Evolutionary conservation across 2,329 filamentous ascomycete genomes (phyloP), one percentile per base, ranked within the genome.

Genomic region (Fonsecaea erecta): DNA sequence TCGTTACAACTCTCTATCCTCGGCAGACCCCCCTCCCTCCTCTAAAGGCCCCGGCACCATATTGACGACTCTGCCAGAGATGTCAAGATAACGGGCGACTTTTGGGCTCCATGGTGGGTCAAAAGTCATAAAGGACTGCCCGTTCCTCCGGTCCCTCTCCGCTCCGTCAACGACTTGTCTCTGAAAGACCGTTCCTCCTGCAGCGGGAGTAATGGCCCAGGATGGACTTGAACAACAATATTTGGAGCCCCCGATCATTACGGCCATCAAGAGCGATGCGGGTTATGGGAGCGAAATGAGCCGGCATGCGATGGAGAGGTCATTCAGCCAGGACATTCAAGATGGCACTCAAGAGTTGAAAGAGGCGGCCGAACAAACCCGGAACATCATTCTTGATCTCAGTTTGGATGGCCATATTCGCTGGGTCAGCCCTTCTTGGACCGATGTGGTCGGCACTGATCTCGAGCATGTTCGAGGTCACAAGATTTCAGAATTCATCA

Each of bases 341-440:
- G 92, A 96, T 75, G 93, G 98, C 81, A 87, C 93, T 68, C 91
- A 97, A 75, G 94, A 98, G 76, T 85, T 99, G 71, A 93, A 93
- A 75, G 92, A 97, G 81, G 95, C 94, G 46, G 95, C 94, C 57
- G 94, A 98, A 79, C 92, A 97, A 81, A 97, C 93, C 24, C 84
- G 97, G 76, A 99, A 98, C 78, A 91, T 96, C 69, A 97, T 99
- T 76, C 85, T 99, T 75, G 94, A 99, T 80, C 84, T 99, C 70
- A 92, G 93, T 74, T 85, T 98, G 62, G 91, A 97, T 75, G 92
- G 92, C 70, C 90, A 88, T 67, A 90, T 99, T 73, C 90, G 93
- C 79, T 99, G 95, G 92, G 93, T 96, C 73, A 98, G 94, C 76
- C 92, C 93, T 12, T 97, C 94, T 16, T 99, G 95, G 95, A 86